Conservation (phyloP, 441 rosid species). For the Codiaeum variegatum region DNA sequence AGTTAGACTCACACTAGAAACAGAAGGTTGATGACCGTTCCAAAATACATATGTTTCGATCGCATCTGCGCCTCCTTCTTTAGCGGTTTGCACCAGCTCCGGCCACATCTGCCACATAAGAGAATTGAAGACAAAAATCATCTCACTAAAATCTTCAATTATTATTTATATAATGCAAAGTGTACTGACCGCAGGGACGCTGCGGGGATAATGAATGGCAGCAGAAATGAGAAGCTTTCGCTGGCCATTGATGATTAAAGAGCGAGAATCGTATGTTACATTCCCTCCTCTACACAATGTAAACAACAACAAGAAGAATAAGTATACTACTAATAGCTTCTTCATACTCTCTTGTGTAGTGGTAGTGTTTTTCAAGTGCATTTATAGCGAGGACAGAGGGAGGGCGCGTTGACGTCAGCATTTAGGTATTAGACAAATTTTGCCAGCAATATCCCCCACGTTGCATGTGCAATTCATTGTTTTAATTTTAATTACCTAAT, state of each 20-base stretch:
- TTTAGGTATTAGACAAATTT: not conserved
- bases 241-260: constrained; percentile 69
- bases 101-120: constrained; percentile 81
- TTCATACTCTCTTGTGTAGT: too few species aligned
- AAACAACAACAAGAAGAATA: constrained; percentile 7
- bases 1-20: constrained; percentile 46
- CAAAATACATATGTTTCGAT: constrained; percentile 93
- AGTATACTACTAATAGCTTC: too few species aligned
- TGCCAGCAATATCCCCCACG: not conserved
- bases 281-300: constrained; percentile 32
- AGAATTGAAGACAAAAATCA: too few species aligned
- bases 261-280: constrained; percentile 75
- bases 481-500: too few species aligned
- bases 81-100: constrained; percentile 72
- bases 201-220: constrained; percentile 93
- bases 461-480: too few species aligned
- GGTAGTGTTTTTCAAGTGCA: too few species aligned
- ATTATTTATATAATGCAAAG: too few species aligned
- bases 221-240: constrained; percentile 87
- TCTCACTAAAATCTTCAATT: too few species aligned
- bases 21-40: constrained; percentile 88
- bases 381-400: not conserved
- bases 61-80: constrained; percentile 79
- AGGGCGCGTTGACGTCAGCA: not conserved
- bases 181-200: constrained; percentile 74